Conservation (phyloP, 192 early-diverging fungal species). For the Physocladia obscura region DNA sequence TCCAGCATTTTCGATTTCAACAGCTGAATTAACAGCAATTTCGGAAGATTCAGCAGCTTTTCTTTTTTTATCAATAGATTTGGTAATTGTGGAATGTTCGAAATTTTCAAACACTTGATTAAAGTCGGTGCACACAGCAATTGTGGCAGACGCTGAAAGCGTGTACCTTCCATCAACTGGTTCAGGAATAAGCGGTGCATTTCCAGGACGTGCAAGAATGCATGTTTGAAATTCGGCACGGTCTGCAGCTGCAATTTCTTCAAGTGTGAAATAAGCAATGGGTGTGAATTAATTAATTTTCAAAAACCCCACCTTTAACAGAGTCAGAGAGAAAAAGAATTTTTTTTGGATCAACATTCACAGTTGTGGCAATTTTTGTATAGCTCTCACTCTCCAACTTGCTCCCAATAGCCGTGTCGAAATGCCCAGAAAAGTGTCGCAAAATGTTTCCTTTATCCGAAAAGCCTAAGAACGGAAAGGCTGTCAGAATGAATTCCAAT, state of each 20-base stretch:
- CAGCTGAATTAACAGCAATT: not conserved
- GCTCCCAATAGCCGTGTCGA: conserved; percentile 85
- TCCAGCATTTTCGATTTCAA: not conserved
- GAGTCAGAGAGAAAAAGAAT: conserved; percentile 94
- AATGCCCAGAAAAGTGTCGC: conserved; percentile 80
- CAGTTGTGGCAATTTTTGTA: conserved; percentile 66
- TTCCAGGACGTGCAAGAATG: conserved; percentile 76
- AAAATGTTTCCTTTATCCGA: conserved; percentile 12
- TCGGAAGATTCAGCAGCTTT: not conserved
- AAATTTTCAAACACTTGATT: conserved; percentile 17
- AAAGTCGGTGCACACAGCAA: conserved; percentile 35
- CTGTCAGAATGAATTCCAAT: conserved; percentile 63
- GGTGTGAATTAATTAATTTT: no score
- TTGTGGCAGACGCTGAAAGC: not conserved
- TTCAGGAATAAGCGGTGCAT: conserved; percentile 50
- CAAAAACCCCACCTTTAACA: conserved; percentile 58
- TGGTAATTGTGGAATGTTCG: not conserved
- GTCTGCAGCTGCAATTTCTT: conserved; percentile 78
- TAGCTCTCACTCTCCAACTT: conserved; percentile 77
- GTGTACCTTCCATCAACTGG: not conserved
- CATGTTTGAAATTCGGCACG: conserved; percentile 67
- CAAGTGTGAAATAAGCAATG: conserved; percentile 8
- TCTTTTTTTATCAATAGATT: not conserved
- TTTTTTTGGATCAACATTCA: conserved; percentile 47
- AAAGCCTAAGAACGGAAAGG: not conserved